These are phyloP conservation scores for Claviceps sorghi DNA, from an alignment of 2,329 filamentous ascomycete species.

Conservation along the genomic window DNA sequence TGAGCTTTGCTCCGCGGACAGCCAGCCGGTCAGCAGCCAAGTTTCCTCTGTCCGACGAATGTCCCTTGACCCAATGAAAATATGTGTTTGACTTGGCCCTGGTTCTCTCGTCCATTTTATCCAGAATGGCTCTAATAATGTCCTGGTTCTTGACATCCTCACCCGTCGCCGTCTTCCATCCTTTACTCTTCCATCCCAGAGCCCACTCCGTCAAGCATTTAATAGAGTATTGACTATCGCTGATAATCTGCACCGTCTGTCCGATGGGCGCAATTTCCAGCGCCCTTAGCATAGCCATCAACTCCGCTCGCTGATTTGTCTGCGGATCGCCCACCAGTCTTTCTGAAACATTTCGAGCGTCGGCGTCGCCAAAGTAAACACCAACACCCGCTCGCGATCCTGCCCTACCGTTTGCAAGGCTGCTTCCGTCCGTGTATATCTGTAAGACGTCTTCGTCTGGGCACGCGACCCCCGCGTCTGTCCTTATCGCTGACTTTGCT, in stretches of 20 bases:
- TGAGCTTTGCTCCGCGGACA: slow-evolving; percentile 29
- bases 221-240: slow-evolving; percentile 85
- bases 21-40: slow-evolving; percentile 67
- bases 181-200: slow-evolving; percentile 56
- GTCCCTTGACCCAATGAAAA: slow-evolving; percentile 86
- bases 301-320: slow-evolving; percentile 92
- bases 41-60: slow-evolving; percentile 60
- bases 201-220: slow-evolving; percentile 82
- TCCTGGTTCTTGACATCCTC: slow-evolving; percentile 77
- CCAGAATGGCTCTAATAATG: slow-evolving; percentile 57
- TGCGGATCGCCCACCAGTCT: slow-evolving; percentile 58
- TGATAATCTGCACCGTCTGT: slow-evolving; percentile 60
- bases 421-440: slow-evolving; percentile 51
- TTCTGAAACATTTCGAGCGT: slow-evolving; percentile 56
- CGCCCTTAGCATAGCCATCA: slow-evolving; percentile 74
- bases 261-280: slow-evolving; percentile 58
- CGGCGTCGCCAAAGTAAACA: slow-evolving; percentile 45
- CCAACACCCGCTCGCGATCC: slow-evolving; percentile 46
- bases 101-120: slow-evolving; percentile 55
- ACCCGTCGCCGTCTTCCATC: slow-evolving; percentile 60
- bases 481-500: not conserved
- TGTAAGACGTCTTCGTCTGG: slow-evolving; percentile 15
- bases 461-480: not conserved
- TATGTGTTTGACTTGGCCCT: slow-evolving; percentile 44
- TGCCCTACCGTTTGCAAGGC: slow-evolving; percentile 39